Evolutionary conservation across 2,329 filamentous ascomycete genomes (phyloP), one percentile per base, ranked within the genome.

Genomic region (Dothiorella sarmentorum): DNA sequence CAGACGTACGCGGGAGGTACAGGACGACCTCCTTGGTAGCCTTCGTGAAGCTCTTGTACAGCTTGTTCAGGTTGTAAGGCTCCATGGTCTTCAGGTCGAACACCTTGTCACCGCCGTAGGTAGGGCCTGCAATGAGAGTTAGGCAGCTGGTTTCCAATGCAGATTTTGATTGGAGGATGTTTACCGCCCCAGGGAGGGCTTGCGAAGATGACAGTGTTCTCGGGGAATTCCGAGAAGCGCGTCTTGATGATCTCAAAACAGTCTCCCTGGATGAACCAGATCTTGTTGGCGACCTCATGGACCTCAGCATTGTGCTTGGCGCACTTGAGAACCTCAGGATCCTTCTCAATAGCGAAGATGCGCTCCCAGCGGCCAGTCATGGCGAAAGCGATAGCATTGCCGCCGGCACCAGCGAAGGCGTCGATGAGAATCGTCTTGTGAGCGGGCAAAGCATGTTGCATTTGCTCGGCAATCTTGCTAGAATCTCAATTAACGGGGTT

Each of bases 301-400:
- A 97, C 78, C 57, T 85, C 80, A 7, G 94, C 91, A 71, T 99
- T 99, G 71, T 95, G 86, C 76, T 96, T 92, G 24, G 91, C 94
- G 73, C 95, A 99, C 44, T 87, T 86, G 6, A 99, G 81, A 0
- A 89, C 90, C 9, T 85, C 82, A 3, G 86, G 79, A 67, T 97
- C 87, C 65, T 87, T 89, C 75, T 99, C 94, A 22, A 99, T 88
- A 40, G 89, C 91, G 69, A 97, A 91, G 63, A 99, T 84, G 63
- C 85, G 86, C 53, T 86, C 83, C 89, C 91, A 99, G 63, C 86
- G 84, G 18, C 82, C 85, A 0, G 87, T 90, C 9, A 86, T 82
- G 17, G 94, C 93, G 66, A 99, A 95, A n/a, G 92, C 91, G 65
- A 99, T 97, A 22, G 88, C 85, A 71, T 99, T 99, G 57, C 92